These are phyloP conservation scores for Candida sp. DNA, from an alignment of 1,139 yeast species.

Conservation along the genomic window DNA sequence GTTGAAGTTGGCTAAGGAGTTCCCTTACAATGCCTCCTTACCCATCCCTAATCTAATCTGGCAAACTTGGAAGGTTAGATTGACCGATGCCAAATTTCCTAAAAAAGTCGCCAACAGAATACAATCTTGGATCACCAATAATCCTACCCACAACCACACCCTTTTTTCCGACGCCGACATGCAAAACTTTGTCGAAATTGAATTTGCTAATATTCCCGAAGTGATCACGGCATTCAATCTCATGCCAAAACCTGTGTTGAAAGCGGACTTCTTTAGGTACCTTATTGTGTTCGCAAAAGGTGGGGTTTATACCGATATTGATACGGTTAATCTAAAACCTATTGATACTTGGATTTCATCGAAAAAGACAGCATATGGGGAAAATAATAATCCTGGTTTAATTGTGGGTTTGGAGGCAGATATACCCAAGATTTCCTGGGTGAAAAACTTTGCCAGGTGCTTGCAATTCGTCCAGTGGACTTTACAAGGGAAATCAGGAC, in stretches of 20 bases:
- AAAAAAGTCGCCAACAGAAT: slow-evolving; percentile 31
- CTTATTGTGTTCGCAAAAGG: slow-evolving; percentile 81
- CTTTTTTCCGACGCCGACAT: slow-evolving; percentile 70
- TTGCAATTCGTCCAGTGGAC: slow-evolving; percentile 72
- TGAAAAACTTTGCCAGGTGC: slow-evolving; percentile 61
- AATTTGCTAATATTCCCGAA: slow-evolving; percentile 68
- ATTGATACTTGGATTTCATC: slow-evolving; percentile 33
- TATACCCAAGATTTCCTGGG: slow-evolving; percentile 78
- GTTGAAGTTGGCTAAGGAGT: slow-evolving; percentile 47
- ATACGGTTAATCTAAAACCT: slow-evolving; percentile 49
- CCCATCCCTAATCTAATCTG: slow-evolving; percentile 2
- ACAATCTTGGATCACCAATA: slow-evolving; percentile 54
- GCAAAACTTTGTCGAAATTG: slow-evolving; percentile 53
- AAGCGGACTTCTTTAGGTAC: slow-evolving; percentile 88
- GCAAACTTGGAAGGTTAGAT: slow-evolving; percentile 4
- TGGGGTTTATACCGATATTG: slow-evolving; percentile 87
- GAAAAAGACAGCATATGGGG: slow-evolving; percentile 19
- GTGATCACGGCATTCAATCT: slow-evolving; percentile 69
- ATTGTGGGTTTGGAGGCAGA: slow-evolving; percentile 88
- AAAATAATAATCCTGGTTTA: slow-evolving; percentile 55
- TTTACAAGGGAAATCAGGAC: slow-evolving; percentile 78
- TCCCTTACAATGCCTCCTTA: slow-evolving; percentile 1
- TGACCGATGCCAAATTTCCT: slow-evolving; percentile 1
- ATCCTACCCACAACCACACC: slow-evolving; percentile 64
- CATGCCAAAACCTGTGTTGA: slow-evolving; percentile 72